These are phyloP conservation scores for Apiosordaria backusii DNA, from an alignment of 495 filamentous ascomycete species.

Conservation along the genomic window DNA sequence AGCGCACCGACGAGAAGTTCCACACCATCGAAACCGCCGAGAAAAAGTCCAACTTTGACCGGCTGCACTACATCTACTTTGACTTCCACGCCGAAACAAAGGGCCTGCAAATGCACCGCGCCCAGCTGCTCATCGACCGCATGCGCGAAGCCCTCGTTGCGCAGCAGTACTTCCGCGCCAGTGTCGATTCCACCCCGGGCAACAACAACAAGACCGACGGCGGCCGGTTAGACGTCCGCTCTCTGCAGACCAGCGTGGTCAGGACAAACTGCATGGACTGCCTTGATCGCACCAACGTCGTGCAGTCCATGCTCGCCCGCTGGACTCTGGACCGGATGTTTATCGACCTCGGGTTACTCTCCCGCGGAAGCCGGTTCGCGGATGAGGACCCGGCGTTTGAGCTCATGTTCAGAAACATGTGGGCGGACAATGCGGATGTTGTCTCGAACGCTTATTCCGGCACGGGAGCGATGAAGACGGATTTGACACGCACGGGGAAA, in stretches of 20 bases:
- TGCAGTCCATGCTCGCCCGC: conserved; percentile 91
- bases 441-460: conserved; percentile 91
- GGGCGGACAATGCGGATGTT: conserved; percentile 97
- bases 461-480: conserved; percentile 93
- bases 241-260: conserved; percentile 78
- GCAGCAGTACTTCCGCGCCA: conserved; percentile 89
- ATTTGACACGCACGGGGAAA: conserved; percentile 85
- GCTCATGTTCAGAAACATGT: conserved; percentile 85
- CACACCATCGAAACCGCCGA: conserved; percentile 64
- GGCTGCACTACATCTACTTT: conserved; percentile 93
- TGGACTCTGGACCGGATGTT: conserved; percentile 85
- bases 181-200: conserved; percentile 65
- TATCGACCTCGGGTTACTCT: conserved; percentile 71
- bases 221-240: conserved; percentile 66
- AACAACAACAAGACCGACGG: conserved; percentile 54
- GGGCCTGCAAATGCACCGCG: conserved; percentile 87
- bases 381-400: conserved; percentile 76
- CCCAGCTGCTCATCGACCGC: conserved; percentile 77
- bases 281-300: conserved; percentile 93
- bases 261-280: conserved; percentile 99
- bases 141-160: conserved; percentile 65
- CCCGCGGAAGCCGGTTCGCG: conserved; percentile 62
- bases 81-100: conserved; percentile 98
- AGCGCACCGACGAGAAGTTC: conserved; percentile 70
- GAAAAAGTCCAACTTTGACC: conserved; percentile 59